Evolutionary conservation across 2,329 filamentous ascomycete species (phyloP).

Genomic region (Fusarium secorum): DNA sequence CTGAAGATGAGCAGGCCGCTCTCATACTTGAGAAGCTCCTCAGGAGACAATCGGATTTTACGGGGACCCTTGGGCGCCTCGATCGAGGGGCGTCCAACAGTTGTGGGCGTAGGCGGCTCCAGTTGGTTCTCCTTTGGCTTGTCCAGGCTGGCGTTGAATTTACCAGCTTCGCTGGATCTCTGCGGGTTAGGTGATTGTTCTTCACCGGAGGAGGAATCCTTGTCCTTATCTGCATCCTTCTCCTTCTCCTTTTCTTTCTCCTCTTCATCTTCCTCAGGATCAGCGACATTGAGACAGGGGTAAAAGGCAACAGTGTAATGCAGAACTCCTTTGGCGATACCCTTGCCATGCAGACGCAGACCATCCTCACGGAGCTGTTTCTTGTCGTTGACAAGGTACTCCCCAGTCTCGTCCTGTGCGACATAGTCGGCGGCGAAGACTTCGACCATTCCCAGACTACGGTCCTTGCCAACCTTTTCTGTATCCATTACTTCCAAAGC

Average conservation of each 20-base stretch:
- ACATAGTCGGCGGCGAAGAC: slow-evolving; percentile 82
- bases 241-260: slow-evolving; percentile 56
- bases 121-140: slow-evolving; percentile 37
- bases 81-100: slow-evolving; percentile 54
- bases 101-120: slow-evolving; percentile 46
- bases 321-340: slow-evolving; percentile 78
- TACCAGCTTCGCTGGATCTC: slow-evolving; percentile 50
- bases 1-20: slow-evolving; percentile 95
- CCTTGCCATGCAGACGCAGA: slow-evolving; percentile 77
- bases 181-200: slow-evolving; percentile 14
- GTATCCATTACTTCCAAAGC: slow-evolving; percentile 96
- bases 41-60: slow-evolving; percentile 78
- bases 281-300: slow-evolving; percentile 84
- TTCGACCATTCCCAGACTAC: slow-evolving; percentile 83
- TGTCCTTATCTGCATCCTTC: slow-evolving; percentile 32
- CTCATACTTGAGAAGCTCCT: slow-evolving; percentile 86
- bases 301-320: slow-evolving; percentile 90
- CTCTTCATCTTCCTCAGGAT: slow-evolving; percentile 87
- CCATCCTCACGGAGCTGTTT: slow-evolving; percentile 73
- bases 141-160: slow-evolving; percentile 52
- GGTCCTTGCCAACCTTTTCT: slow-evolving; percentile 90
- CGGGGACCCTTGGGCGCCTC: slow-evolving; percentile 66
- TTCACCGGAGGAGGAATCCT: slow-evolving; percentile 28
- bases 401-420: slow-evolving; percentile 76
- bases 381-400: slow-evolving; percentile 79